Conservation (phyloP, 2,329 filamentous ascomycete species). For the Microdochium bolleyi region DNA sequence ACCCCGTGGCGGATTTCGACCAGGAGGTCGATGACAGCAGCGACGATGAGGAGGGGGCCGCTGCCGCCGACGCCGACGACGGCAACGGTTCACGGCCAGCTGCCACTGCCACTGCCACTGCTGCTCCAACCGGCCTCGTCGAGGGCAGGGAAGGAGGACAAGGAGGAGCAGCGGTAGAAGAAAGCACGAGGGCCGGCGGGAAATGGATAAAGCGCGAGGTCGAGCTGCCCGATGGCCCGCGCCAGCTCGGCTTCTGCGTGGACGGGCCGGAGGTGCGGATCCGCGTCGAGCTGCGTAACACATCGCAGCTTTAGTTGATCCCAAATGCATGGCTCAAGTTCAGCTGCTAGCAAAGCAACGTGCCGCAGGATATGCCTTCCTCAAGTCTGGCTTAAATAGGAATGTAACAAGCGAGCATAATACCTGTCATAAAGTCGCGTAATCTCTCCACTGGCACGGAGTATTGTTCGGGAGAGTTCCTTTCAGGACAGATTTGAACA, state of each 20-base stretch:
- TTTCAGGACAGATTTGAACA: neutral
- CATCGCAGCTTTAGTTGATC: too few species aligned
- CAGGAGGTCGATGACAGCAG: slow-evolving; percentile 47
- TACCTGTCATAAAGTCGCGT: too few species aligned
- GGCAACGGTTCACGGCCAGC: too few species aligned
- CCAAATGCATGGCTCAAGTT: too few species aligned
- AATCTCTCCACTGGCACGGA: too few species aligned
- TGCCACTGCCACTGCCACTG: too few species aligned
- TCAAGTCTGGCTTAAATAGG: too few species aligned
- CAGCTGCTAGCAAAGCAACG: too few species aligned
- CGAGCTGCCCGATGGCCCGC: slow-evolving; percentile 70
- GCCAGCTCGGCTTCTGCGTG: slow-evolving; percentile 76
- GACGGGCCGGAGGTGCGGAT: slow-evolving; percentile 65
- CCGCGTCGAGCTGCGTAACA: slow-evolving; percentile 55
- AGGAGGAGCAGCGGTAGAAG: slow-evolving; percentile 11
- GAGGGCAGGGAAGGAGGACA: slow-evolving; percentile 4
- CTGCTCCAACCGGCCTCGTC: slow-evolving; percentile 17
- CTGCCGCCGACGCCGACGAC: slow-evolving; percentile 4
- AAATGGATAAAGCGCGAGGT: slow-evolving; percentile 72
- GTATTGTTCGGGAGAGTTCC: too few species aligned
- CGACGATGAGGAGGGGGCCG: slow-evolving; percentile 39
- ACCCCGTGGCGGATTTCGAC: slow-evolving; percentile 61
- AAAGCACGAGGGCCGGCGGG: slow-evolving; percentile 33
- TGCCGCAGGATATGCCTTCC: too few species aligned
- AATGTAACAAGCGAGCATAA: too few species aligned